These are phyloP conservation scores for Bothriochloa decipiens DNA, from an alignment of 176 grass and related monocot species.

Conservation along the genomic window DNA sequence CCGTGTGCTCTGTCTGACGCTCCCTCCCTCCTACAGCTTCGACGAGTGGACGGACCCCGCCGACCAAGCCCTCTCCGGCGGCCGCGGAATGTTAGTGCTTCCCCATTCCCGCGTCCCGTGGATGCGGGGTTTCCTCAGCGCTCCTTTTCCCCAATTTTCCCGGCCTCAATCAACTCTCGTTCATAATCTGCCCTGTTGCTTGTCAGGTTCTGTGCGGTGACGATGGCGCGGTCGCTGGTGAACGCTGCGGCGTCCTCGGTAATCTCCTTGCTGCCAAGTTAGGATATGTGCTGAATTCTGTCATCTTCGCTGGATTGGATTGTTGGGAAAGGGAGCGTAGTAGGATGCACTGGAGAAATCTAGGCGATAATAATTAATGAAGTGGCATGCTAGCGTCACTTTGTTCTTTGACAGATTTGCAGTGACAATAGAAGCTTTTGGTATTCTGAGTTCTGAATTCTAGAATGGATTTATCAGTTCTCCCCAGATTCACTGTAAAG, in stretches of 20 bases:
- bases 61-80: conserved; percentile 50
- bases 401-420: not conserved
- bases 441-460: not conserved
- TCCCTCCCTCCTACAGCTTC: conserved; percentile 42
- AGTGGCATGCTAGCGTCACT: not conserved
- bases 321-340: not conserved
- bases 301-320: not conserved
- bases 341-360: not conserved
- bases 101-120: not conserved
- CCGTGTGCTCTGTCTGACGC: not conserved
- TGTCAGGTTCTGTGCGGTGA: conserved; percentile 61
- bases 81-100: conserved; percentile 56
- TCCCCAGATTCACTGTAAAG: not conserved
- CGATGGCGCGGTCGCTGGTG: conserved; percentile 44
- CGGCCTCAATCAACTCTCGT: not conserved
- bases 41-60: conserved; percentile 67
- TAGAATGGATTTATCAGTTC: not conserved
- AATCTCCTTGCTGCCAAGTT: not conserved
- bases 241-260: conserved; percentile 37
- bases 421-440: not conserved
- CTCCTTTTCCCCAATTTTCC: not conserved
- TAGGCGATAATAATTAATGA: not conserved
- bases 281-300: not conserved
- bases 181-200: not conserved
- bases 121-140: not conserved